These are phyloP conservation scores for Ogataea angusta DNA, from an alignment of 805 yeast genomes.

Conservation along the genomic window DNA sequence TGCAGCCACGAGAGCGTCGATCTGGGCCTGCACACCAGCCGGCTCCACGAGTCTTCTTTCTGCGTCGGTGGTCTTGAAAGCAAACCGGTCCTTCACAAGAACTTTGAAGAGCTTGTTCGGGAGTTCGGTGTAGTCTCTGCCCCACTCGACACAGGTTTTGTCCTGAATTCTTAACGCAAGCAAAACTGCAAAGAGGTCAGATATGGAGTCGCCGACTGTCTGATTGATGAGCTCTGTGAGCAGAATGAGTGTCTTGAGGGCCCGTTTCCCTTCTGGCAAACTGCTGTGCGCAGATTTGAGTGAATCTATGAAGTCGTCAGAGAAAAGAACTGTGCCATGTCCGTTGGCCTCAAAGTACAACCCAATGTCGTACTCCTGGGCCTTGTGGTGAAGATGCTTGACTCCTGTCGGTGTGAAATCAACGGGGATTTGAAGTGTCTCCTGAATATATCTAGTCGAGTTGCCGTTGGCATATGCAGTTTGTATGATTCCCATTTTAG, in stretches of 20 bases:
- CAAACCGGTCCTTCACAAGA: conserved; percentile 73
- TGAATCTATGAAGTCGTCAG: conserved; percentile 45
- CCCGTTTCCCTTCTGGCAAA: conserved; percentile 43
- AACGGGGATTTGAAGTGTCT: conserved; percentile 68
- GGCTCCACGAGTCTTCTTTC: conserved; percentile 82
- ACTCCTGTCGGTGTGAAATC: conserved; percentile 94
- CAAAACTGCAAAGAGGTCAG: conserved; percentile 82
- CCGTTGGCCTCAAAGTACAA: conserved; percentile 98
- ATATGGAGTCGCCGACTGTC: conserved; percentile 96
- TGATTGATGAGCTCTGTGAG: conserved; percentile 81
- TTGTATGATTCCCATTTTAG: conserved; percentile 77
- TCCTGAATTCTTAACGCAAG: conserved; percentile 51
- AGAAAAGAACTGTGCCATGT: conserved; percentile 94
- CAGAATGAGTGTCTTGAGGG: conserved; percentile 52
- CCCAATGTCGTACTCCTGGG: conserved; percentile 81
- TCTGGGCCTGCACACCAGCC: conserved; percentile 65
- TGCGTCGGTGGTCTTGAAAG: conserved; percentile 84
- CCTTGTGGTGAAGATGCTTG: conserved; percentile 92
- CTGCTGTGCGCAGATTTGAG: conserved; percentile 36
- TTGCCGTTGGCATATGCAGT: conserved; percentile 98
- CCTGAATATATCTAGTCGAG: conserved; percentile 68
- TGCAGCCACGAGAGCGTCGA: conserved; percentile 60
- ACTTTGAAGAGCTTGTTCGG: conserved; percentile 85
- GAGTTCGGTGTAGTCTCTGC: conserved; percentile 69
- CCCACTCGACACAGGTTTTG: conserved; percentile 65